Conservation (phyloP, 768 basidiomycete species). For the Leccinum longicurvipes region DNA sequence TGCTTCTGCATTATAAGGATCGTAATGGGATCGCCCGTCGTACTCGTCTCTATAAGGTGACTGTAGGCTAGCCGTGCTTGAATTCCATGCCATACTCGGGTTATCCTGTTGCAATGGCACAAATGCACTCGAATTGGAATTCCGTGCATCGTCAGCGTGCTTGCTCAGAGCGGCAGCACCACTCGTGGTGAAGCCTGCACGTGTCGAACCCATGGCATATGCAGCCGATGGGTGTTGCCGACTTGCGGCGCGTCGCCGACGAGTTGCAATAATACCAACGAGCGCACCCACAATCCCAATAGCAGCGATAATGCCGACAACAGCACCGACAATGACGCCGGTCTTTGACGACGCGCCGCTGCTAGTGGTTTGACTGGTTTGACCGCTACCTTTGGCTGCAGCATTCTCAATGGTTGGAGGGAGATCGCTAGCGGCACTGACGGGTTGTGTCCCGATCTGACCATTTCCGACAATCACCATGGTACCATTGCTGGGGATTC, state of each 20-base stretch:
- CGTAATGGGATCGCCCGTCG: slow-evolving; percentile 18
- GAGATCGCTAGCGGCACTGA: slow-evolving; percentile 19
- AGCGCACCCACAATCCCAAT: slow-evolving; percentile 31
- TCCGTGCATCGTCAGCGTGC: slow-evolving; percentile 29
- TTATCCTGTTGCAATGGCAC: slow-evolving; percentile 68
- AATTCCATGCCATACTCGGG: slow-evolving; percentile 55
- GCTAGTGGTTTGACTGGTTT: slow-evolving; percentile 8
- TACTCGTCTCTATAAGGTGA: slow-evolving; percentile 36
- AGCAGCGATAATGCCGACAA: slow-evolving; percentile 30
- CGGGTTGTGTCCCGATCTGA: slow-evolving; percentile 67
- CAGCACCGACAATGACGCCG: slow-evolving; percentile 25
- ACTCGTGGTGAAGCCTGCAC: slow-evolving; percentile 27
- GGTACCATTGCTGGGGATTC: slow-evolving; percentile 79
- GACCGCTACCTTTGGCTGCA: slow-evolving; percentile 36
- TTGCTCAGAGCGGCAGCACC: slow-evolving; percentile 19
- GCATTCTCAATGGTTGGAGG: slow-evolving; percentile 41
- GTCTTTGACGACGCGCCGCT: slow-evolving; percentile 25
- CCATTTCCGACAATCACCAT: slow-evolving; percentile 80
- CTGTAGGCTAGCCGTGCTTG: slow-evolving; percentile 47
- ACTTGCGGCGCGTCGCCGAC: slow-evolving; percentile 46
- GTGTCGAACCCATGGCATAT: slow-evolving; percentile 39
- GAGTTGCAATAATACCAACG: slow-evolving; percentile 46
- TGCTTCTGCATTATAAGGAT: slow-evolving; percentile 26
- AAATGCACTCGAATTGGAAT: slow-evolving; percentile 68
- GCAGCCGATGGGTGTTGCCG: slow-evolving; percentile 30